phyloP scores from a whole-genome alignment of 2,329 filamentous ascomycete species.

The Tolypocladium ophioglossoides region DNA sequence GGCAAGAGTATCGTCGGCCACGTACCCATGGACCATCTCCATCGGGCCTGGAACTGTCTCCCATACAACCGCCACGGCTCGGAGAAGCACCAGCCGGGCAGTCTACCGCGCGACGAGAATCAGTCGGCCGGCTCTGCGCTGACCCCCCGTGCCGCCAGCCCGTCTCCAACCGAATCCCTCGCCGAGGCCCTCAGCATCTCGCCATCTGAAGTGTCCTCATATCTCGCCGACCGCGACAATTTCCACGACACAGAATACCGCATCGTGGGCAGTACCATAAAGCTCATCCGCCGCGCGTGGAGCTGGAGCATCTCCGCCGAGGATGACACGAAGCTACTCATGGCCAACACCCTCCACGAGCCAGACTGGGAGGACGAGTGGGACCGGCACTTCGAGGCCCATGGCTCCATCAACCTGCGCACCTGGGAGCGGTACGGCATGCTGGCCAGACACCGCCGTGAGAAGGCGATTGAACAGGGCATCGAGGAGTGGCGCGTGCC shows the following conservation, averaged over 20 bases:
- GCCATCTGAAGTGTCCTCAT: slow-evolving; percentile 3
- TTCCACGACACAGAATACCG: slow-evolving; percentile 4
- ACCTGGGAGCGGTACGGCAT: slow-evolving; percentile 14
- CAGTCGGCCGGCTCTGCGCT: not conserved
- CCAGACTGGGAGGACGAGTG: slow-evolving; percentile 10
- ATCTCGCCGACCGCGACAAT: slow-evolving; percentile 2
- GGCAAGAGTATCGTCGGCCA: not conserved
- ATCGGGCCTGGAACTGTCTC: not conserved
- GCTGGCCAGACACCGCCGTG: slow-evolving; percentile 11
- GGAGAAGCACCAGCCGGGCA: not conserved
- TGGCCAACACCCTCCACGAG: slow-evolving; percentile 10
- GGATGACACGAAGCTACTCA: slow-evolving; percentile 9
- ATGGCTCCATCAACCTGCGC: slow-evolving; percentile 10
- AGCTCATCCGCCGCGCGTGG: slow-evolving; percentile 7
- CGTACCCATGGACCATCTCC: not conserved
- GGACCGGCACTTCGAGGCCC: slow-evolving; percentile 12
- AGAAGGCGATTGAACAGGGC: slow-evolving; percentile 3
- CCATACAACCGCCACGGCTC: not conserved
- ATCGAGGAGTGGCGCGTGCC: slow-evolving; percentile 2
- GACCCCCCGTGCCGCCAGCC: not conserved
- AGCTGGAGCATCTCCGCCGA: slow-evolving; percentile 7
- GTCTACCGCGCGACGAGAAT: too few species aligned
- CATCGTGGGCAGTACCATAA: slow-evolving; percentile 8
- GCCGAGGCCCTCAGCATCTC: slow-evolving; percentile 6
- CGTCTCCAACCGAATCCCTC: not conserved